Conservation (phyloP, 208 protist species). For the Sergeia podlipaevii region DNA sequence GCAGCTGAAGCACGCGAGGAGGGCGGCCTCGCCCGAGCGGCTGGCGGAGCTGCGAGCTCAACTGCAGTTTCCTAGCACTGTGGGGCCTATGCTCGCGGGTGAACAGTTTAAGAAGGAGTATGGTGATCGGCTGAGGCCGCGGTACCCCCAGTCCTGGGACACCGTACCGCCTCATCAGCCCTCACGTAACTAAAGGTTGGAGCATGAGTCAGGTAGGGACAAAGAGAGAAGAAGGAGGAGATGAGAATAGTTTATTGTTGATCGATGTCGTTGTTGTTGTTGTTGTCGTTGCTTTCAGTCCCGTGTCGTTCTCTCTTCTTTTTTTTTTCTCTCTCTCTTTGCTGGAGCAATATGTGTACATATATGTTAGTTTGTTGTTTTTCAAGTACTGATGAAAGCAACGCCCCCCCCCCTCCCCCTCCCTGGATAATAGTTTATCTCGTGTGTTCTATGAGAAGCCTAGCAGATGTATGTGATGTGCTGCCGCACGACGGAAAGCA, state of each 20-base stretch:
- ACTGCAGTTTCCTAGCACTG: conserved; percentile 35
- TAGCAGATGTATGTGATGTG: too few species aligned
- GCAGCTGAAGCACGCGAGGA: conserved; percentile 33
- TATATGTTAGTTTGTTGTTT: too few species aligned
- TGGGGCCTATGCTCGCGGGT: conserved; percentile 5
- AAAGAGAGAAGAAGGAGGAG: neutral
- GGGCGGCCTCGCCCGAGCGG: conserved; percentile 36
- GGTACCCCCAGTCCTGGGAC: conserved; percentile 84
- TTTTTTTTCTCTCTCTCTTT: conserved; percentile 6
- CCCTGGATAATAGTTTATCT: too few species aligned
- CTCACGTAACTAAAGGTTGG: conserved; percentile 28
- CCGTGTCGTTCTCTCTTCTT: conserved; percentile 7
- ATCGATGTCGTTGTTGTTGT: neutral
- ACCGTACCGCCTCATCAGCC: conserved; percentile 84
- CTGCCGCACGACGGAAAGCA: too few species aligned
- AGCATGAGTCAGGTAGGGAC: neutral
- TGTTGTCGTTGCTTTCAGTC: conserved; percentile 4
- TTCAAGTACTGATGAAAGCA: too few species aligned
- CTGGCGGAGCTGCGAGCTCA: conserved; percentile 53
- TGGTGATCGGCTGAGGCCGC: conserved; percentile 63
- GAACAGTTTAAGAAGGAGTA: conserved; percentile 73
- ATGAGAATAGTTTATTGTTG: neutral
- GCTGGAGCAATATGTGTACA: neutral
- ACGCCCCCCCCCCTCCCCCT: too few species aligned
- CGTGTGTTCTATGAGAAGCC: too few species aligned